A percentile compares a stretch with the other conserved stretches of the same genome.
Conservation (phyloP, 2,329 filamentous ascomycete species). For the Dactylellina cionopaga region DNA sequence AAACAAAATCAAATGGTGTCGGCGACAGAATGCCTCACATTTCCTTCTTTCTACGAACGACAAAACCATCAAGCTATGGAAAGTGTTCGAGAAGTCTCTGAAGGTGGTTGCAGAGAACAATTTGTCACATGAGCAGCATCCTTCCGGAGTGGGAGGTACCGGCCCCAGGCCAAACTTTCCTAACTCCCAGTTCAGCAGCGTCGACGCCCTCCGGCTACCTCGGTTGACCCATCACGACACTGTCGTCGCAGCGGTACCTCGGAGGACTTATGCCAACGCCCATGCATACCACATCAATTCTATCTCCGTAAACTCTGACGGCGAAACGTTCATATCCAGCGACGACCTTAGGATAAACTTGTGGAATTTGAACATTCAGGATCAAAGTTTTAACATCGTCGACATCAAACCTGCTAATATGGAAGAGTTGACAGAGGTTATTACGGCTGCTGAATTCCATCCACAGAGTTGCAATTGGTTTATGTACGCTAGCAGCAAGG, state of each 20-base stretch:
- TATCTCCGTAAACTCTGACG: constrained; percentile 99
- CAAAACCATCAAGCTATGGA: constrained; percentile 99
- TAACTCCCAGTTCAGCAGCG: constrained; percentile 78
- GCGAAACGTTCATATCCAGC: constrained; percentile 98
- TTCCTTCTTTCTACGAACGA: constrained; percentile 98
- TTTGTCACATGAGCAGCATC: constrained; percentile 90
- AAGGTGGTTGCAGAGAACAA: constrained; percentile 99
- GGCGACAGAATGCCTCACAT: constrained; percentile 96
- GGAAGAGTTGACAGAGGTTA: constrained; percentile 98
- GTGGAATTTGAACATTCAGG: constrained; percentile 99
- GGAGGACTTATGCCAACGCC: constrained; percentile 96
- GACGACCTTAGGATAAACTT: constrained; percentile 97
- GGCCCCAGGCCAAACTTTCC: constrained; percentile 74
- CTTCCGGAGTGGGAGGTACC: constrained; percentile 66
- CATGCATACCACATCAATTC: constrained; percentile 99
- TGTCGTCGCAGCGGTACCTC: constrained; percentile 93
- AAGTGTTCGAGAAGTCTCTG: constrained; percentile 98
- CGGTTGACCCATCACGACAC: constrained; percentile 98
- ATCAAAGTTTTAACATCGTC: constrained; percentile 99
- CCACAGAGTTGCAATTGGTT: constrained; percentile 99
- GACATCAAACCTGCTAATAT: constrained; percentile 99
- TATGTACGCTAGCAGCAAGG: constrained; percentile 99
- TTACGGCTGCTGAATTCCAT: constrained; percentile 97
- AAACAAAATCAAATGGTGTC: constrained; percentile 99
- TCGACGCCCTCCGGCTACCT: constrained; percentile 88